Percentiles rank a stretch among this genome's conserved stretches.
Evolutionary conservation across 208 protist genomes (phyloP).

Genomic region (Crithidia fasciculata): DNA sequence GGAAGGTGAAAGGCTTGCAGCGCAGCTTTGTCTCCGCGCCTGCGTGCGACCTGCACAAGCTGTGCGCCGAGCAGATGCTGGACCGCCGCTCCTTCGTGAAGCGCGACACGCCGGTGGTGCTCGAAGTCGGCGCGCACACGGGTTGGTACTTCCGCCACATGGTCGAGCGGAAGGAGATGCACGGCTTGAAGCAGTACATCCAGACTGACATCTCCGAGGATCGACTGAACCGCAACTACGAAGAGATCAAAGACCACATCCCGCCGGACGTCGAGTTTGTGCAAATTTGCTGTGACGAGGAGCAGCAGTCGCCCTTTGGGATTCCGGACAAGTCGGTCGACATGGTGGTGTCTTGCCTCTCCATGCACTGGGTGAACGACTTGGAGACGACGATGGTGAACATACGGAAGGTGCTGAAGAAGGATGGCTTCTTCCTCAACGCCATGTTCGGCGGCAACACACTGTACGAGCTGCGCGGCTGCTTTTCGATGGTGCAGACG

Average conservation of each 20-base stretch:
- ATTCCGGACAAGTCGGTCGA: constrained; percentile 87
- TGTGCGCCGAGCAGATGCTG: constrained; percentile 84
- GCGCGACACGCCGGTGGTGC: constrained; percentile 82
- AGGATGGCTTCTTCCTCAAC: constrained; percentile 86
- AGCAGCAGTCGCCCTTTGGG: constrained; percentile 74
- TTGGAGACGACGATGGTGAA: constrained; percentile 84
- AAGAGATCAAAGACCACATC: constrained; percentile 82
- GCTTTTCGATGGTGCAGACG: constrained; percentile 88
- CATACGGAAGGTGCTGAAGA: constrained; percentile 83
- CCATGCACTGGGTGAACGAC: constrained; percentile 93
- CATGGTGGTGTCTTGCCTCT: constrained; percentile 88
- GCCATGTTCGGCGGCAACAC: constrained; percentile 93
- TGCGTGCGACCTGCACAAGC: constrained; percentile 83
- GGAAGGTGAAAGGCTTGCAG: constrained; percentile 80
- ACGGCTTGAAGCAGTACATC: constrained; percentile 91
- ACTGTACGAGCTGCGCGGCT: constrained; percentile 88
- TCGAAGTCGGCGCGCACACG: constrained; percentile 87
- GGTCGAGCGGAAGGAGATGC: constrained; percentile 79
- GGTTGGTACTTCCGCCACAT: constrained; percentile 91
- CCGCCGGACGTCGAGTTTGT: constrained; percentile 87
- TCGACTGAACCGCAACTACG: constrained; percentile 83
- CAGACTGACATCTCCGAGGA: constrained; percentile 91
- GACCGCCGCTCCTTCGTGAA: constrained; percentile 86
- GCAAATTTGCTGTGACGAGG: constrained; percentile 91
- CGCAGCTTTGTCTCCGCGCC: constrained; percentile 63